Percentiles rank a stretch among this genome's conserved stretches.
Evolutionary conservation across 169 alveolate genomes (phyloP).

Genomic region (Cyclospora cayetanensis): DNA sequence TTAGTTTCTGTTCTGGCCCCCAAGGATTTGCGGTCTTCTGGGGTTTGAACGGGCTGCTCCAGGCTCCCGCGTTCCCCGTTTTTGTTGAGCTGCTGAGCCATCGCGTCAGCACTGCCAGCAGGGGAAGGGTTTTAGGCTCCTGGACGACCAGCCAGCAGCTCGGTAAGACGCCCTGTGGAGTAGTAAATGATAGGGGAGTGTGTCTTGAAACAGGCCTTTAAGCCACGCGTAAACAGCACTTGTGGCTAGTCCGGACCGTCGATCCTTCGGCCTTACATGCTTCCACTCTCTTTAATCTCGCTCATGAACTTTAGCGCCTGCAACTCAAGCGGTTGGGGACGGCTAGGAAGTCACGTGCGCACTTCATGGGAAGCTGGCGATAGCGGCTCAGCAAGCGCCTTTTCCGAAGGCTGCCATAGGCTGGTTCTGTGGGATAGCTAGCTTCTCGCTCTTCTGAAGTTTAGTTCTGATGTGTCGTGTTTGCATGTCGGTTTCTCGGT

Average conservation of each 20-base stretch:
- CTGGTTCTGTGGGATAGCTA: not conserved
- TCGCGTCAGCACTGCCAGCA: conserved; percentile 52
- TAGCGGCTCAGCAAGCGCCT: not conserved
- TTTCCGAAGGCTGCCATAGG: not conserved
- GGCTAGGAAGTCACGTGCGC: no score
- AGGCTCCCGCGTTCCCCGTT: conserved; percentile 78
- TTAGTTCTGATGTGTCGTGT: not conserved
- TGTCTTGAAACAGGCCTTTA: no score
- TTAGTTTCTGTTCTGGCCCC: conserved; percentile 55
- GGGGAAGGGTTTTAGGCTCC: conserved; percentile 76
- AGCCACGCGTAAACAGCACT: no score
- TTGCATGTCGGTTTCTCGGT: not conserved
- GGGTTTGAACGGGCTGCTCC: conserved; percentile 75
- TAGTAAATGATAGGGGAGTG: no score
- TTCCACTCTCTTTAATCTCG: no score
- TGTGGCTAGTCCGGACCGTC: no score
- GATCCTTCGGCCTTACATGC: no score
- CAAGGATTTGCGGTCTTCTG: not conserved
- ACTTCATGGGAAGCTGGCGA: not conserved
- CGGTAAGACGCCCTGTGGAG: conserved; percentile 7
- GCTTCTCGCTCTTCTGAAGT: not conserved
- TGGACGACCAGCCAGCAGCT: conserved; percentile 80
- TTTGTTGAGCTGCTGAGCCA: conserved; percentile 69
- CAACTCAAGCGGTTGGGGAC: no score
- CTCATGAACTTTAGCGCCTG: no score